Evolutionary conservation across 805 yeast species (phyloP).

Genomic region (Candida taoyuanica): DNA sequence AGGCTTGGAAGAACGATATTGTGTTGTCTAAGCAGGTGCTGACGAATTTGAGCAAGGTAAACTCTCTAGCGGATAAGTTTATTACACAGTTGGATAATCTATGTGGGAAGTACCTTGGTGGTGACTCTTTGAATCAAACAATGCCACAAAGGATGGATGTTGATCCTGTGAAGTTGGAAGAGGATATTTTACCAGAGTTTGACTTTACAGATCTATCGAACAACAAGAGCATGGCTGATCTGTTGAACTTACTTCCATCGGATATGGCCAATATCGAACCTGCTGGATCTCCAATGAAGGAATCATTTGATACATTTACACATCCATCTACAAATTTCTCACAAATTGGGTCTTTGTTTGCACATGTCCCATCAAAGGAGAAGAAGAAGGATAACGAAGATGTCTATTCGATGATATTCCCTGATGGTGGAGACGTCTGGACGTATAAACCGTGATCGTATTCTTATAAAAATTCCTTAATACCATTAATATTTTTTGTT

Average conservation of each 20-base stretch:
- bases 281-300: constrained; percentile 4
- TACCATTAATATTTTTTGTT: too few species aligned
- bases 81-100: constrained; percentile 42
- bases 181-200: constrained; percentile 22
- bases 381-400: constrained; percentile 23
- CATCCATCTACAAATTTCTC: constrained; percentile 4
- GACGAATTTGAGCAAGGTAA: constrained; percentile 34
- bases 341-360: constrained; percentile 7
- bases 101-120: constrained; percentile 28
- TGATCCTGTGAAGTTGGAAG: neutral
- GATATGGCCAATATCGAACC: constrained; percentile 21
- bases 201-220: constrained; percentile 25
- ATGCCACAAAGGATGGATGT: too few species aligned
- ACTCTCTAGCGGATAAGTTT: constrained; percentile 43
- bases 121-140: constrained; percentile 12
- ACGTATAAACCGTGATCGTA: constrained; percentile 7
- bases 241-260: constrained; percentile 23
- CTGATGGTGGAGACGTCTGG: constrained; percentile 7
- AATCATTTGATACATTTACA: constrained; percentile 3
- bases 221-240: constrained; percentile 19
- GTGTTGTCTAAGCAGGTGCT: constrained; percentile 38
- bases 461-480: too few species aligned
- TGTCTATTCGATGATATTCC: constrained; percentile 38
- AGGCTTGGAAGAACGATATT: constrained; percentile 41
- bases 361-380: constrained; percentile 5